A percentile compares a stretch with the other conserved stretches of the same genome.
Evolutionary conservation across 441 rosid species (phyloP).

Genomic region (Jatropha podagrica): DNA sequence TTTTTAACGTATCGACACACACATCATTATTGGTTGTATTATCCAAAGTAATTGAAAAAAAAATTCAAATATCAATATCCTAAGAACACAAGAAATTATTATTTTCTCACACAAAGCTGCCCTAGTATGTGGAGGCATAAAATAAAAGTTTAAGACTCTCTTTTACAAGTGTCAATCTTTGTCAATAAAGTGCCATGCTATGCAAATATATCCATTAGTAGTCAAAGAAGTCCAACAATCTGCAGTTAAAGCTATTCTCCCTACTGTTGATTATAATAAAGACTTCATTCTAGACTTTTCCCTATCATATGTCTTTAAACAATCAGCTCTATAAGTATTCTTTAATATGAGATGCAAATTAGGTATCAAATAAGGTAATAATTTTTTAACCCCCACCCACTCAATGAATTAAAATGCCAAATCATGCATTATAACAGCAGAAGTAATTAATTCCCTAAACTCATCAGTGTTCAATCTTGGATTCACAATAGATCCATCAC

Average conservation of each 20-base stretch:
- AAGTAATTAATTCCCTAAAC: background rate
- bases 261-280: background rate
- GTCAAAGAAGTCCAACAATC: conserved; percentile 4
- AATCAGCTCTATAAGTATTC: background rate
- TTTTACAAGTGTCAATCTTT: background rate
- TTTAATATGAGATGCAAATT: background rate
- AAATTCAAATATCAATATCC: background rate
- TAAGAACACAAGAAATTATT: background rate
- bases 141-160: background rate
- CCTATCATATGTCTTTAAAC: background rate
- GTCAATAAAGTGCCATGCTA: background rate
- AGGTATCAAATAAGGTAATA: background rate
- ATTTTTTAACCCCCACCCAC: background rate
- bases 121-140: background rate
- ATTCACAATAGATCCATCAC: background rate
- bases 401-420: background rate
- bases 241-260: background rate
- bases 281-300: background rate
- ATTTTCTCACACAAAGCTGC: background rate
- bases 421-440: background rate
- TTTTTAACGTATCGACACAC: too few relatives aligned
- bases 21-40: background rate
- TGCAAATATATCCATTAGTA: background rate
- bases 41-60: conserved; percentile 6
- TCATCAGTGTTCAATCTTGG: background rate